Evolutionary conservation across 768 basidiomycete genomes (phyloP), one percentile per base, ranked within the genome.

Genomic region (Exidia glandulosa): DNA sequence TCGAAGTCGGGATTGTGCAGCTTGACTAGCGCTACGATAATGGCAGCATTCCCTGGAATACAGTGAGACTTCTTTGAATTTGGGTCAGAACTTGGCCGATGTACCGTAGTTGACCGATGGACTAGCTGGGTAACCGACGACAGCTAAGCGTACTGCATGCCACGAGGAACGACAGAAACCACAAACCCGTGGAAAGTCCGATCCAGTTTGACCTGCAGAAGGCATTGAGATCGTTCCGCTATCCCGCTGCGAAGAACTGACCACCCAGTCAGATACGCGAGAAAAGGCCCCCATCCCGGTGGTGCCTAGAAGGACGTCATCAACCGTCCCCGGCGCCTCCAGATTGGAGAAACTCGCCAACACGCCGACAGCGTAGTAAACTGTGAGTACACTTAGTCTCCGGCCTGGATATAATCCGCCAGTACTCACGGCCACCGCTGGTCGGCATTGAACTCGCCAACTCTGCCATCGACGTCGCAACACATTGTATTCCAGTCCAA

Each of bases 391-490:
- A 19, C 5, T 45, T n/a, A n/a, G 41, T 12, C 23, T 19, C 9
- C 19, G 41, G 7, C 19, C 19, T 19, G 23, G 23, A 6, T 6
- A 19, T 14, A 45, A 45, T 45, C 9, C 5, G 41, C 16, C 19
- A 19, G 10, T 6, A 45, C 41, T 14, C 23, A 45, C 41, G 41
- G 19, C 60, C 60, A 27, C 60, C 60, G 41, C 57, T 58, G 19
- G 60, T 61, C 9, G 60, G 60, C 60, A 61, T 61, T 9, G 60
- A 57, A n/a, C 45, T 48, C 29, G 60, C 37, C 23, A 61, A 32
- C 47, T 61, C 60, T 32, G 60, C 60, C 60, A 61, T 58, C n/a
- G 45, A 31, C 10, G 50, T 31, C 10, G 60, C 57, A 25, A 61
- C 60, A 19, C 45, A 57, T 48, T 61, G 60, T 27, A 61, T 61